Base-by-base conservation (phyloP, 345 rosid species). In the Durio zibethinus region DNA sequence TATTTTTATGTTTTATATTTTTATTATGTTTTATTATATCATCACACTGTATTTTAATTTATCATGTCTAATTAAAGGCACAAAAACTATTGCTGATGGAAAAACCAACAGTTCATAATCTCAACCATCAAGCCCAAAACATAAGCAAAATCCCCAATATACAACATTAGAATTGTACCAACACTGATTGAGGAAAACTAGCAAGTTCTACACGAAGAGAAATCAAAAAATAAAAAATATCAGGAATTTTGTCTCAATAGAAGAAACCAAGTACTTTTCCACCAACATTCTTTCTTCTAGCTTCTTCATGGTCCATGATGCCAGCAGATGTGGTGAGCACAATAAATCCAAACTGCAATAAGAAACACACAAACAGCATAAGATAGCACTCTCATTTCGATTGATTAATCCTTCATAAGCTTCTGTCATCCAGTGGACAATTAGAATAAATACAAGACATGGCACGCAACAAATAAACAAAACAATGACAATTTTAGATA, bases 261-360 rank as follows among this genome's bases (percentile, higher is more conserved):
- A 91, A 88, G 87, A 91, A 91, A 21, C 97, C 97, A 48, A 90
- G 92, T 50, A 91, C 91, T 73, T 91, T 91, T 63, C 97, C 97
- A 70, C 97, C 97, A 2, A 89, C 97, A 60, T 91, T 91, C 91
- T 91, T 91, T 79, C 97, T 90, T 75, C 97, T 90, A 0, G 97
- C 94, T 85, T 92, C 97, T 80, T 92, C 97, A 20, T 92, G 97
- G 84, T 92, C 97, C 97, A 92, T 92, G 83, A 92, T 90, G 45
- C 97, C 97, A 10, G 94, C 94, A 23, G 97, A 92, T 57, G 97
- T 92, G 3, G 97, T 92, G 82, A 92, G 79, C 79, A 92, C 94
- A 61, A 92, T 92, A 66, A 85, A 92, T 25, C 97, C 97, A 75
- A 92, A 92, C 97, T 92, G 88, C 85, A 82, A 38, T 60, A 4